Conservation (phyloP, 208 protist genomes). For the Porcisia hertigi region DNA sequence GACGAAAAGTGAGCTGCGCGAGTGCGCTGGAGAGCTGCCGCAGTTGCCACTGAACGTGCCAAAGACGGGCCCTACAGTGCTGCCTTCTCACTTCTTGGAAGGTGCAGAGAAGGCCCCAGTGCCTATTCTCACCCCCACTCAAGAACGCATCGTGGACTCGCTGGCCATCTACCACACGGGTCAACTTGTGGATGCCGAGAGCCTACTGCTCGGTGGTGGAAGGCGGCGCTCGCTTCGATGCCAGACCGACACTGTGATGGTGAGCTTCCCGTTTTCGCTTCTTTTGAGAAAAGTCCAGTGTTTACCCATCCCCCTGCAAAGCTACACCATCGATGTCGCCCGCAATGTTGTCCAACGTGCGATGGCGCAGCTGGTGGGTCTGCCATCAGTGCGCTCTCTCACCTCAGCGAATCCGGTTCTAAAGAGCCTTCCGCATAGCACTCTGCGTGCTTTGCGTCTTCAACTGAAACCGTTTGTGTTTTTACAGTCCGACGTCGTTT, state of each 20-base stretch:
- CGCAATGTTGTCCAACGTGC: slow-evolving; percentile 27
- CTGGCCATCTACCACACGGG: slow-evolving; percentile 48
- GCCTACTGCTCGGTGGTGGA: slow-evolving; percentile 50
- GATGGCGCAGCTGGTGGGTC: slow-evolving; percentile 27
- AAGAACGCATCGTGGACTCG: slow-evolving; percentile 41
- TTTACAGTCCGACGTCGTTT: slow-evolving; percentile 45
- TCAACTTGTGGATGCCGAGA: slow-evolving; percentile 54
- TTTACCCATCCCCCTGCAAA: slow-evolving; percentile 21
- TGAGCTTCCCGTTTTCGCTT: slow-evolving; percentile 40
- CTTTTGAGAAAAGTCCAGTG: slow-evolving; percentile 30
- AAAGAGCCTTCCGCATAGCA: slow-evolving; percentile 26
- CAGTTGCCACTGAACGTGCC: slow-evolving; percentile 15
- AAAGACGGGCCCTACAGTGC: slow-evolving; percentile 36
- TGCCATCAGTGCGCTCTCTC: slow-evolving; percentile 39
- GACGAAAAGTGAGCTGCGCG: slow-evolving; percentile 41
- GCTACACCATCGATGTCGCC: slow-evolving; percentile 30
- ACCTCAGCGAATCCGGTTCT: slow-evolving; percentile 50
- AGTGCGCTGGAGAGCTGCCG: slow-evolving; percentile 31
- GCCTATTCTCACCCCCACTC: slow-evolving; percentile 17
- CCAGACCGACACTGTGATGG: slow-evolving; percentile 37
- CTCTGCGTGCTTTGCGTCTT: slow-evolving; percentile 39
- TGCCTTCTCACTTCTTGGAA: slow-evolving; percentile 35
- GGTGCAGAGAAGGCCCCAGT: slow-evolving; percentile 8
- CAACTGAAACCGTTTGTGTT: slow-evolving; percentile 55
- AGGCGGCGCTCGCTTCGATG: slow-evolving; percentile 60